phyloP scores from a whole-genome alignment of 2,329 filamentous ascomycete genomes.

The Aspergillus oerlinghausenensis region DNA sequence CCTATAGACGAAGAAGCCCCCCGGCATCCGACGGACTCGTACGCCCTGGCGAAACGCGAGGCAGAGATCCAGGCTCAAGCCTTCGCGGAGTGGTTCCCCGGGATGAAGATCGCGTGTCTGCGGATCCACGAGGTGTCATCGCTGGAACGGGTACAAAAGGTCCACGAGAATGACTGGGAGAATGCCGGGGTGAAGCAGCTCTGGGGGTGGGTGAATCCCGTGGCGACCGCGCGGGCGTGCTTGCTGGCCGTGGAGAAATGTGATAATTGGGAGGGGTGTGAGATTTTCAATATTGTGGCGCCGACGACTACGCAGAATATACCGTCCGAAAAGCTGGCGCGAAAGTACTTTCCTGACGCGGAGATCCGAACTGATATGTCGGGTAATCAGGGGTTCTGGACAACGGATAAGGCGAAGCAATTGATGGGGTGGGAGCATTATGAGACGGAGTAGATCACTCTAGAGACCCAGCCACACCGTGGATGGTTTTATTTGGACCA shows the following conservation, averaged over 20 bases:
- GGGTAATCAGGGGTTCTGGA: constrained; percentile 21
- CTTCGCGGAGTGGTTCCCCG: constrained; percentile 35
- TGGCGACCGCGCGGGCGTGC: constrained; percentile 34
- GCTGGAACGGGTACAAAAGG: constrained; percentile 24
- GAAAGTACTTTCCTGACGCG: constrained; percentile 22
- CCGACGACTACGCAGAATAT: constrained; percentile 26
- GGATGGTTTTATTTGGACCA: no score
- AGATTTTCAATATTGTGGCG: constrained; percentile 35
- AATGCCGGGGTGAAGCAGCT: constrained; percentile 31
- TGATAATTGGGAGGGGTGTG: constrained; percentile 28
- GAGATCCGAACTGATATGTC: constrained; percentile 20
- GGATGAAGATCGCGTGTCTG: constrained; percentile 35
- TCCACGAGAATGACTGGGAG: constrained; percentile 32
- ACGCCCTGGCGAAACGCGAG: constrained; percentile 36
- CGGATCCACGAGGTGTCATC: constrained; percentile 36
- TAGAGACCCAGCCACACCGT: no score
- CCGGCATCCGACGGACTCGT: constrained; percentile 30
- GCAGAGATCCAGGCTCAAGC: constrained; percentile 31
- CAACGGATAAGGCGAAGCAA: constrained; percentile 9
- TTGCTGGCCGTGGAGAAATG: constrained; percentile 29
- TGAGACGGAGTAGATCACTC: constrained; percentile 18
- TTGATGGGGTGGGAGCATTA: constrained; percentile 26
- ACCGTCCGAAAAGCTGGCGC: constrained; percentile 18
- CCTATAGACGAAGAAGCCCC: constrained; percentile 36
- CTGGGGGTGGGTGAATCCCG: constrained; percentile 35